Evolutionary conservation across 1,139 yeast species (phyloP).

Genomic region (Arxiozyma telluris): DNA sequence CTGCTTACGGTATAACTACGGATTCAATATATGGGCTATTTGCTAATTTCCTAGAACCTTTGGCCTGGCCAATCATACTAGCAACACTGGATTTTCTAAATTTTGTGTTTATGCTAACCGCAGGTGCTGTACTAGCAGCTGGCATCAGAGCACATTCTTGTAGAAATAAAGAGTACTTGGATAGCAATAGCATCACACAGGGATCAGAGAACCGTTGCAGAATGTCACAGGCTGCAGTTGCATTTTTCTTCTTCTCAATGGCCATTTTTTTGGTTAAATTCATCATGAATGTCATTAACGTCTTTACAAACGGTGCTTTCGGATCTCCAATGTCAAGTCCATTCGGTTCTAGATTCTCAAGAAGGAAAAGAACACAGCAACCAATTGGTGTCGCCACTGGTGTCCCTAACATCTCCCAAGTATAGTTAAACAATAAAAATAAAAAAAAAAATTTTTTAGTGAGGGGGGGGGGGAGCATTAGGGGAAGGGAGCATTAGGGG

Average conservation of each 20-base stretch:
- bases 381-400: constrained; percentile 33
- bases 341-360: constrained; percentile 7
- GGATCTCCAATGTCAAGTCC: constrained; percentile 34
- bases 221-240: constrained; percentile 86
- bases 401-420: constrained; percentile 83
- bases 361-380: constrained; percentile 47
- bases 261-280: constrained; percentile 65
- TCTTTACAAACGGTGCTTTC: constrained; percentile 66
- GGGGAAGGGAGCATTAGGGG: too few species aligned
- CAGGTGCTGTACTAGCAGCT: constrained; percentile 89
- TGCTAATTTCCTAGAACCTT: constrained; percentile 64
- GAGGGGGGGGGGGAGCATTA: too few species aligned
- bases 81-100: constrained; percentile 75
- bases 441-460: too few species aligned
- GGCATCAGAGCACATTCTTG: constrained; percentile 84
- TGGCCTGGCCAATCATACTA: constrained; percentile 81
- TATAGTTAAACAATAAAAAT: constrained; percentile 33
- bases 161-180: constrained; percentile 53
- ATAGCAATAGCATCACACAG: constrained; percentile 59
- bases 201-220: constrained; percentile 82
- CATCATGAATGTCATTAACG: constrained; percentile 49
- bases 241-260: constrained; percentile 84
- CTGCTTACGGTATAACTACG: constrained; percentile 76
- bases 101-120: constrained; percentile 86
- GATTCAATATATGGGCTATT: constrained; percentile 70